Percentiles rank a stretch among this genome's conserved stretches.
Evolutionary conservation across 2,329 filamentous ascomycete species (phyloP).

Genomic region (Orbilia blumenaviensis): DNA sequence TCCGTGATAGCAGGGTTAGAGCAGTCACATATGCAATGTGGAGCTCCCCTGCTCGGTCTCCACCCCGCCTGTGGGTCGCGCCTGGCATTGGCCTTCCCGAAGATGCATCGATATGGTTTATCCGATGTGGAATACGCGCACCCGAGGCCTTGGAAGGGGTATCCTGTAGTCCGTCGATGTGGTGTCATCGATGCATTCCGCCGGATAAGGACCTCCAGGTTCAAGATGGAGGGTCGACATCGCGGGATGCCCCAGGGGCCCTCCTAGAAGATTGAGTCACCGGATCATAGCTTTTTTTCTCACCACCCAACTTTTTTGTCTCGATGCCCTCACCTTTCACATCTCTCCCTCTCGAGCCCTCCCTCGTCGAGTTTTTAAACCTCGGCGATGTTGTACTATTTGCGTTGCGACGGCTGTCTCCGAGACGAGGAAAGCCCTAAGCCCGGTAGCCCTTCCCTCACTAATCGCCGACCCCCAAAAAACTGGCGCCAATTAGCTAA

Average conservation of each 20-base stretch:
- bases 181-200: conserved; percentile 5
- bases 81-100: neutral
- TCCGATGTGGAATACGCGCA: neutral
- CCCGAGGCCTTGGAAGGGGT: neutral
- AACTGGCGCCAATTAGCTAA: conserved; percentile 44
- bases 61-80: conserved; percentile 9
- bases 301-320: neutral
- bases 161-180: neutral
- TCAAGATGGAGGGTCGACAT: neutral
- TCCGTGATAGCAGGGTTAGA: too few relatives aligned
- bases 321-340: neutral
- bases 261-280: neutral
- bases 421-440: conserved; percentile 23
- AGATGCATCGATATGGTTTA: neutral
- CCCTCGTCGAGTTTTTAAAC: neutral
- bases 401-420: conserved; percentile 49
- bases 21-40: conserved; percentile 1
- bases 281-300: neutral
- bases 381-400: conserved; percentile 45
- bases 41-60: conserved; percentile 6
- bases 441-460: conserved; percentile 23
- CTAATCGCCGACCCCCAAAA: conserved; percentile 31
- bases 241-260: neutral
- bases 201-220: neutral
- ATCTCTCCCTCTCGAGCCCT: neutral